phyloP scores from a whole-genome alignment of 2,329 filamentous ascomycete genomes.

The Neofusicoccum cordaticola region DNA sequence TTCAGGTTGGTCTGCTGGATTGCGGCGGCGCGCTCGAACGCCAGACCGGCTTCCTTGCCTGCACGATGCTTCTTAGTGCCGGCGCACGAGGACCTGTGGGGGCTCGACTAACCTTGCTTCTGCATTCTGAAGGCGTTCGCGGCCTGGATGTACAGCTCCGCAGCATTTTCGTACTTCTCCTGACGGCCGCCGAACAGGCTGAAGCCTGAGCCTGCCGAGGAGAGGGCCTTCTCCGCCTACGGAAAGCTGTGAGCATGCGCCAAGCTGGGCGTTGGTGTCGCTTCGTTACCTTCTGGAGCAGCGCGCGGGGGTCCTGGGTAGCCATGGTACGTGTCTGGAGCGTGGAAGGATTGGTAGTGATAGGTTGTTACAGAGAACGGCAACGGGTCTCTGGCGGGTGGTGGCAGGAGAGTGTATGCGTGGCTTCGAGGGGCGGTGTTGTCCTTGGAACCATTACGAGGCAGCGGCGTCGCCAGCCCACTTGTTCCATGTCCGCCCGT shows the following conservation, averaged over 20 bases:
- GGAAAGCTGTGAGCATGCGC: conserved; percentile 22
- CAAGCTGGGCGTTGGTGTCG: neutral
- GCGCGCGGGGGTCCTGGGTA: conserved; percentile 68
- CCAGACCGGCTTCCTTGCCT: conserved; percentile 83
- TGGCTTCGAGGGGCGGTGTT: conserved; percentile 4
- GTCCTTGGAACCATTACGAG: conserved; percentile 14
- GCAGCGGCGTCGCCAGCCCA: conserved; percentile 13
- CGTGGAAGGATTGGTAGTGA: neutral
- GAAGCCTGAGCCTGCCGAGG: conserved; percentile 75
- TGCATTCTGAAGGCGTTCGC: conserved; percentile 90
- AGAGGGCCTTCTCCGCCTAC: conserved; percentile 82
- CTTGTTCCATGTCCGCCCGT: neutral
- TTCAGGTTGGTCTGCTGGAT: conserved; percentile 79
- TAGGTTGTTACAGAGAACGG: neutral
- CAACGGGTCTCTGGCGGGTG: neutral
- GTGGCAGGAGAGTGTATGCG: neutral
- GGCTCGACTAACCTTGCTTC: conserved; percentile 64
- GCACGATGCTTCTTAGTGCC: neutral
- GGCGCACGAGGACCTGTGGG: neutral
- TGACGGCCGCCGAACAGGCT: conserved; percentile 82
- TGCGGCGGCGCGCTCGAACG: conserved; percentile 79
- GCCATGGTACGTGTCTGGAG: conserved; percentile 51
- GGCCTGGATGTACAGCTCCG: conserved; percentile 82
- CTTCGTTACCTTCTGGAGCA: conserved; percentile 68
- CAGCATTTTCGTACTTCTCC: conserved; percentile 87